These are phyloP conservation scores for Tephrocybe sp. DNA, from an alignment of 768 basidiomycete genomes.

Conservation along the genomic window DNA sequence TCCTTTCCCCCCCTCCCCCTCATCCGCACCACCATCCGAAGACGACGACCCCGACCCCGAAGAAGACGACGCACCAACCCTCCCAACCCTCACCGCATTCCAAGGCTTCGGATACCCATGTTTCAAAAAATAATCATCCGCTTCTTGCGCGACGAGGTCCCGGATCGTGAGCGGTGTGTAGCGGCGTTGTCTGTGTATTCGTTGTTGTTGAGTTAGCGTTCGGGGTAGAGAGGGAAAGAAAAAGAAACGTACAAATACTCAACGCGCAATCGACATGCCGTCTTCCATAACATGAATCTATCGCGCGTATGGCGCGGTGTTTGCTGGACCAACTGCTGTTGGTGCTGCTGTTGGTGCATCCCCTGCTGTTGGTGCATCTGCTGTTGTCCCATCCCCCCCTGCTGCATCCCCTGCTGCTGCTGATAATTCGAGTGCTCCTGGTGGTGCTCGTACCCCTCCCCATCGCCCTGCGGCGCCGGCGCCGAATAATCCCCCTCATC, in stretches of 20 bases:
- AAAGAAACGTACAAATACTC: slow-evolving; percentile 20
- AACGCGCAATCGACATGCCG: slow-evolving; percentile 19
- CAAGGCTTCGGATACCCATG: slow-evolving; percentile 17
- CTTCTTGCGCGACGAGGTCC: slow-evolving; percentile 22
- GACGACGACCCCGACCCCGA: background rate
- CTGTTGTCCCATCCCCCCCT: slow-evolving; percentile 4
- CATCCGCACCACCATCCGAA: no score
- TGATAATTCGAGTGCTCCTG: background rate
- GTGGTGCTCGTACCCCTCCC: background rate
- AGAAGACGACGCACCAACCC: background rate
- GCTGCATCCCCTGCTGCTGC: background rate
- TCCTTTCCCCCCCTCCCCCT: no score
- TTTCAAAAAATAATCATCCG: slow-evolving; percentile 18
- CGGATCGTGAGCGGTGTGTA: slow-evolving; percentile 21
- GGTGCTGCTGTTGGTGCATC: background rate
- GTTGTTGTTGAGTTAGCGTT: no score
- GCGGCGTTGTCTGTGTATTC: slow-evolving; percentile 17
- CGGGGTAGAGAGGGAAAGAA: background rate
- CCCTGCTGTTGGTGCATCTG: background rate
- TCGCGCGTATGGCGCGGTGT: slow-evolving; percentile 4
- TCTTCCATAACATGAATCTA: slow-evolving; percentile 18
- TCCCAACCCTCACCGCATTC: background rate
- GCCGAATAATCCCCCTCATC: no score
- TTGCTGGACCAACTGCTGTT: background rate
- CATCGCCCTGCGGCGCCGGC: no score